Conservation (phyloP, 352 stramenopile species). For the Globisporangium abappressorium region DNA sequence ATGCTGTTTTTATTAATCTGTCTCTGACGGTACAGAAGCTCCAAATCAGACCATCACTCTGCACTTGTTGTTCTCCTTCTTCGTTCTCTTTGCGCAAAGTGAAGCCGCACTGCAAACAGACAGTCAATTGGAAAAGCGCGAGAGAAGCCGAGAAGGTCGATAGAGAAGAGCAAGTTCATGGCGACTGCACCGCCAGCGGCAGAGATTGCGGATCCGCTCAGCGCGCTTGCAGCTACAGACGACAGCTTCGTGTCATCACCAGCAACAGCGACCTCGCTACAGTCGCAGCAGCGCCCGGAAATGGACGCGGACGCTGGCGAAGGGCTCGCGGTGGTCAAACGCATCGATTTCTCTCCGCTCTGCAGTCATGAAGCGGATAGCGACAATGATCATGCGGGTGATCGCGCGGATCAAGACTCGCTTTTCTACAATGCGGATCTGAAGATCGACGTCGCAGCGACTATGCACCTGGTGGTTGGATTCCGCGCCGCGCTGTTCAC, state of each 20-base stretch:
- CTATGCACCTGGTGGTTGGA: constrained; percentile 43
- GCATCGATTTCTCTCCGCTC: constrained; percentile 28
- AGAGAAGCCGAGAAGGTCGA: not conserved
- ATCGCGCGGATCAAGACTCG: constrained; percentile 16
- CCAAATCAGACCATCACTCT: not conserved
- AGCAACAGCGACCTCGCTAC: no score
- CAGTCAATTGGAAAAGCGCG: not conserved
- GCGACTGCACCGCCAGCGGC: not conserved
- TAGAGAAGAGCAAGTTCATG: not conserved
- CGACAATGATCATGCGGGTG: not conserved
- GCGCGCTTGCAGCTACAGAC: not conserved
- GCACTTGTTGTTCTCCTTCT: not conserved
- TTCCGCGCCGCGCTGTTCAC: constrained; percentile 40
- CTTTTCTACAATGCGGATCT: constrained; percentile 43
- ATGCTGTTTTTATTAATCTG: not conserved
- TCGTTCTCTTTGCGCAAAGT: not conserved
- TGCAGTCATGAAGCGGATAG: not conserved
- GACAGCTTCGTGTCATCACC: not conserved
- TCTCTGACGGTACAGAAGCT: not conserved
- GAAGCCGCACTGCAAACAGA: not conserved
- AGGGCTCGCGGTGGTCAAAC: constrained; percentile 22
- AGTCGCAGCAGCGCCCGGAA: not conserved
- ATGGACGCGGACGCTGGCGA: constrained; percentile 19
- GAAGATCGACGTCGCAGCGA: constrained; percentile 51
- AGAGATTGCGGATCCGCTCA: not conserved